A percentile compares a stretch with the other conserved stretches of the same genome.
Conservation (phyloP, 176 grass and related monocot genomes). For the Echinochloa phyllopogon region DNA sequence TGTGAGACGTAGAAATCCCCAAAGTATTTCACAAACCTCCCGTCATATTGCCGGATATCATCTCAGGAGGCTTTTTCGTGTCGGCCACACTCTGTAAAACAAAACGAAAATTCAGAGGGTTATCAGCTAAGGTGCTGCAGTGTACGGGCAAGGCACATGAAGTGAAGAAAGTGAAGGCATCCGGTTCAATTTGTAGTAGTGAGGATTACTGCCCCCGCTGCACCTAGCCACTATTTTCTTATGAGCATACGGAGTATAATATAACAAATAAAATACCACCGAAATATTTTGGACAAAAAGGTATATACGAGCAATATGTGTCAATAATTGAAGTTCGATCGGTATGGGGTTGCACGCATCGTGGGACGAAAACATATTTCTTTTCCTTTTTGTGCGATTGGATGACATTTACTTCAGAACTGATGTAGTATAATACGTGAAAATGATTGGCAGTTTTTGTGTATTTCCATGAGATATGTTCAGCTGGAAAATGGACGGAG, state of each 20-base stretch:
- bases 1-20: background rate
- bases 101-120: background rate
- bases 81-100: slow-evolving; percentile 37
- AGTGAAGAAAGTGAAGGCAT: too few species aligned
- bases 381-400: background rate
- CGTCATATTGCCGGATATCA: slow-evolving; percentile 84
- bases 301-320: too few species aligned
- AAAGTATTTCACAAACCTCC: slow-evolving; percentile 45
- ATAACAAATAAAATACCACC: too few species aligned
- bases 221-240: too few species aligned
- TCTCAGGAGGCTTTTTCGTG: slow-evolving; percentile 66
- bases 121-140: background rate
- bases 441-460: background rate
- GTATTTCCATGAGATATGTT: background rate
- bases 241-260: too few species aligned
- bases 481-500: background rate
- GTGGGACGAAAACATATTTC: background rate
- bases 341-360: background rate
- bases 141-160: too few species aligned
- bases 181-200: too few species aligned
- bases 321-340: background rate
- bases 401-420: too few species aligned
- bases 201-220: too few species aligned
- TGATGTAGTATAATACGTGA: background rate
- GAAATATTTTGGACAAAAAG: too few species aligned